Conservation (phyloP, 2,329 filamentous ascomycete species). For the Cercospora janseana region DNA sequence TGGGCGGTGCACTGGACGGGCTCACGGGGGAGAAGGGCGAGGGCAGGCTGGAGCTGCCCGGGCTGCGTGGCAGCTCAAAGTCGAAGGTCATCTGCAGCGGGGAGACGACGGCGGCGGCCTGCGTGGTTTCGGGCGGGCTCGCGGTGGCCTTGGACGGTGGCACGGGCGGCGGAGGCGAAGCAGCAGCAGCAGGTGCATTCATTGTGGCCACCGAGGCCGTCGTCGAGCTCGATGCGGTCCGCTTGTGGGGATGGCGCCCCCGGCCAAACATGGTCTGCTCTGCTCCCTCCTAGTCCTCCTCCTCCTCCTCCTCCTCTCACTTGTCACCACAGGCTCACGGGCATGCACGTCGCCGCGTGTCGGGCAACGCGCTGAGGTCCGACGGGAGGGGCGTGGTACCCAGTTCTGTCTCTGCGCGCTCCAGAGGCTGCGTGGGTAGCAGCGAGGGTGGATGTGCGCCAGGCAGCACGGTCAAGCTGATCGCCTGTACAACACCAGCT, state of each 20-base stretch:
- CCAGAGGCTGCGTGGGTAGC: too few species aligned
- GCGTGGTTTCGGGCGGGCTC: neutral
- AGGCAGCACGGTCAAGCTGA: constrained; percentile 3
- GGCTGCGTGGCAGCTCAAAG: constrained; percentile 28
- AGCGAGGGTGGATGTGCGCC: too few species aligned
- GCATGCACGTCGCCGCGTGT: too few species aligned
- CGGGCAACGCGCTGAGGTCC: too few species aligned
- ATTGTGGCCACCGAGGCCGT: too few species aligned
- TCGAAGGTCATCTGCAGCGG: constrained; percentile 35
- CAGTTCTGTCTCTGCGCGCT: too few species aligned
- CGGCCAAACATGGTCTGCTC: constrained; percentile 17
- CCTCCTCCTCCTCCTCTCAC: too few species aligned
- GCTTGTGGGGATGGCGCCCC: constrained; percentile 9
- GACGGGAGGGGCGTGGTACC: too few species aligned
- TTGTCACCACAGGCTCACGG: too few species aligned
- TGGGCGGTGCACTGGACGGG: constrained; percentile 17
- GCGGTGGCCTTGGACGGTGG: neutral
- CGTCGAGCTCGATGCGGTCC: constrained; percentile 7
- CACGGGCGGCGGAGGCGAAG: constrained; percentile 5
- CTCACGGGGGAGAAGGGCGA: constrained; percentile 19
- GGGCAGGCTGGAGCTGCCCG: constrained; percentile 9
- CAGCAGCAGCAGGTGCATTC: neutral
- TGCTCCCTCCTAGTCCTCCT: too few species aligned
- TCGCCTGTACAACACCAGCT: neutral
- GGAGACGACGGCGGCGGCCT: constrained; percentile 13